Conservation (phyloP, 2,329 filamentous ascomycete genomes). For the Calonectria honghensis region DNA sequence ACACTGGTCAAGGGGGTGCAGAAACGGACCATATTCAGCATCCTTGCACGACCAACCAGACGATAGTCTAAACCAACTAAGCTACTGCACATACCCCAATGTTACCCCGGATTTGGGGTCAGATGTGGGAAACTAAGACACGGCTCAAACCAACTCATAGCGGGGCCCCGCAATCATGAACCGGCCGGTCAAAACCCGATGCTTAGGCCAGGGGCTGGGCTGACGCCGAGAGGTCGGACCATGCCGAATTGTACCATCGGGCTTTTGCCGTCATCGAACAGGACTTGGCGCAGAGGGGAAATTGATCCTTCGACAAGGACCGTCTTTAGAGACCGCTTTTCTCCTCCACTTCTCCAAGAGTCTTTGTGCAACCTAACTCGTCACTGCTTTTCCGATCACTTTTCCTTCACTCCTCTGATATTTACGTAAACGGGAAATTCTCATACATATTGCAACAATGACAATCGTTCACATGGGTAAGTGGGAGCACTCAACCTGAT, state of each 20-base stretch:
- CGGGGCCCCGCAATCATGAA: slow-evolving; percentile 9
- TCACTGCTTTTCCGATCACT: background rate
- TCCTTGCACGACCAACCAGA: background rate
- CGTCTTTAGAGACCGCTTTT: background rate
- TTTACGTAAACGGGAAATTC: background rate
- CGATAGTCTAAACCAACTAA: background rate
- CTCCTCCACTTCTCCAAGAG: background rate
- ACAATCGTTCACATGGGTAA: slow-evolving; percentile 30
- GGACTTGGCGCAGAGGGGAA: background rate
- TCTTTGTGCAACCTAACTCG: background rate
- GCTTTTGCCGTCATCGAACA: background rate
- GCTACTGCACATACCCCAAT: slow-evolving; percentile 1
- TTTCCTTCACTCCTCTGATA: background rate
- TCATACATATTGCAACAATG: background rate
- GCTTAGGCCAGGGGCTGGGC: slow-evolving; percentile 1
- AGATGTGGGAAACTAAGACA: slow-evolving; percentile 4
- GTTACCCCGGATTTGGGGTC: slow-evolving; percentile 15
- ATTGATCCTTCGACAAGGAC: background rate
- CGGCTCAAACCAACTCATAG: background rate
- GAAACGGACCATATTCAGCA: background rate
- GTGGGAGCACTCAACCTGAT: background rate
- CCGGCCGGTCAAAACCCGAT: background rate
- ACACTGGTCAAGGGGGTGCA: background rate
- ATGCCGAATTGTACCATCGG: background rate
- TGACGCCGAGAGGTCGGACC: slow-evolving; percentile 3